Conservation (phyloP, 495 filamentous ascomycete species). For the Ramalina peruviana region DNA sequence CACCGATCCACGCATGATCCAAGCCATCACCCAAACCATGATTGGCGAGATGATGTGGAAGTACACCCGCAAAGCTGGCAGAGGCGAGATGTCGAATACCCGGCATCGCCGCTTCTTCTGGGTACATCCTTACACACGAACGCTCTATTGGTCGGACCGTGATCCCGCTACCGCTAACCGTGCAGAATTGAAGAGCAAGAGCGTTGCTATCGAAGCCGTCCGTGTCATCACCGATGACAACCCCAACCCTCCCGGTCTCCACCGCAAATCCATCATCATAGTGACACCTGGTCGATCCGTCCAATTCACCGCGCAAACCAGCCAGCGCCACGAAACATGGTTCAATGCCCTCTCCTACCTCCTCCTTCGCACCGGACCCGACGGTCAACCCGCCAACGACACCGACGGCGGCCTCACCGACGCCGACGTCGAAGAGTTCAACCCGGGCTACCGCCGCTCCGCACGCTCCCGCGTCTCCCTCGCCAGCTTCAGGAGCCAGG, state of each 20-base stretch:
- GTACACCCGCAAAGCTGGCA: slow-evolving; percentile 84
- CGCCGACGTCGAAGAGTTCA: slow-evolving; percentile 85
- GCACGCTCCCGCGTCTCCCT: slow-evolving; percentile 52
- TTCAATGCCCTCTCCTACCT: slow-evolving; percentile 95
- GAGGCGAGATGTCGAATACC: slow-evolving; percentile 72
- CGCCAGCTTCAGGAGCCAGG: slow-evolving; percentile 70
- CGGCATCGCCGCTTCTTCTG: slow-evolving; percentile 94
- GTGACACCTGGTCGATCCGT: slow-evolving; percentile 77
- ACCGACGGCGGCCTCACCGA: slow-evolving; percentile 41
- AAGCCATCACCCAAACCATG: slow-evolving; percentile 99
- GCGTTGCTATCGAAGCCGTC: slow-evolving; percentile 85
- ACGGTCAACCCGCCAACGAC: slow-evolving; percentile 15
- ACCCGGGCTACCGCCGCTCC: slow-evolving; percentile 46
- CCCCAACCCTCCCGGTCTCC: slow-evolving; percentile 83
- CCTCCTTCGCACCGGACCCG: slow-evolving; percentile 48
- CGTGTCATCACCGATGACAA: slow-evolving; percentile 93
- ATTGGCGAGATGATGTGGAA: slow-evolving; percentile 99
- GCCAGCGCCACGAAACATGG: slow-evolving; percentile 94
- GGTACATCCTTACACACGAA: slow-evolving; percentile 96
- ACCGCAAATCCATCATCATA: slow-evolving; percentile 82
- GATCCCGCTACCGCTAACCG: slow-evolving; percentile 71
- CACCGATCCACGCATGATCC: slow-evolving; percentile 95
- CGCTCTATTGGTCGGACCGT: slow-evolving; percentile 88
- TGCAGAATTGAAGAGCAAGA: slow-evolving; percentile 76
- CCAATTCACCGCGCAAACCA: slow-evolving; percentile 86